A percentile compares a stretch with the other conserved stretches of the same genome.
These are phyloP conservation scores for Erythrophleum fordii DNA, from an alignment of 306 rosid species.

Conservation along the genomic window DNA sequence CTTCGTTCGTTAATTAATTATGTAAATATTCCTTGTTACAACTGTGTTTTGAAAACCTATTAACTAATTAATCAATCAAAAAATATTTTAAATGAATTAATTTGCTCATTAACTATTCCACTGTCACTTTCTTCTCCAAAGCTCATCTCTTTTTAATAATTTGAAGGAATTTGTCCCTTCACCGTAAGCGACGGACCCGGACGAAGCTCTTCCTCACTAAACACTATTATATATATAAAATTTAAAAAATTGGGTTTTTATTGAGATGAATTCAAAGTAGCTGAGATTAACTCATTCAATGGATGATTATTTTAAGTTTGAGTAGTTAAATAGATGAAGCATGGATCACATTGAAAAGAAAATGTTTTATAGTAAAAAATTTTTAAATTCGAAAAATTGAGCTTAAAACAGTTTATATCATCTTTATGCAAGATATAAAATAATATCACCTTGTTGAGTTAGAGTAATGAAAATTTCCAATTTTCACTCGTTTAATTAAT, in stretches of 20 bases:
- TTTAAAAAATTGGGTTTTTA: not conserved
- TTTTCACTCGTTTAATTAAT: too few relatives aligned
- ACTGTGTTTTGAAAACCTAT: not conserved
- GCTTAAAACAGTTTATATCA: too few relatives aligned
- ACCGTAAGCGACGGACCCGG: slow-evolving; percentile 21
- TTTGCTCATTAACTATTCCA: not conserved
- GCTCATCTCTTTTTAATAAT: not conserved
- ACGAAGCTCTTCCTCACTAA: slow-evolving; percentile 5
- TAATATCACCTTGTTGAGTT: too few relatives aligned
- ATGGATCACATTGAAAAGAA: not conserved
- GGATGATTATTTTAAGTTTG: not conserved
- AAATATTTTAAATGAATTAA: too few relatives aligned
- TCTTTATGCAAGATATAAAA: too few relatives aligned
- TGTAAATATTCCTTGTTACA: too few relatives aligned
- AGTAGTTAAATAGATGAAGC: not conserved
- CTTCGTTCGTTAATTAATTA: too few relatives aligned
- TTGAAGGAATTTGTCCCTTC: slow-evolving; percentile 5
- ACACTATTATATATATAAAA: not conserved
- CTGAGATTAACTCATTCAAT: not conserved
- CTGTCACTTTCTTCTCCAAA: not conserved
- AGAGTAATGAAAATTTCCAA: too few relatives aligned
- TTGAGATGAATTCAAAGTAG: not conserved
- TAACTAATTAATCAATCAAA: not conserved
- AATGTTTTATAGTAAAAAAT: not conserved
- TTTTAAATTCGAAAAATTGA: too few relatives aligned